A percentile compares a stretch with the other conserved stretches of the same genome.
phyloP scores from a whole-genome alignment of 2,329 filamentous ascomycete species.

The Cercospora beticola region DNA sequence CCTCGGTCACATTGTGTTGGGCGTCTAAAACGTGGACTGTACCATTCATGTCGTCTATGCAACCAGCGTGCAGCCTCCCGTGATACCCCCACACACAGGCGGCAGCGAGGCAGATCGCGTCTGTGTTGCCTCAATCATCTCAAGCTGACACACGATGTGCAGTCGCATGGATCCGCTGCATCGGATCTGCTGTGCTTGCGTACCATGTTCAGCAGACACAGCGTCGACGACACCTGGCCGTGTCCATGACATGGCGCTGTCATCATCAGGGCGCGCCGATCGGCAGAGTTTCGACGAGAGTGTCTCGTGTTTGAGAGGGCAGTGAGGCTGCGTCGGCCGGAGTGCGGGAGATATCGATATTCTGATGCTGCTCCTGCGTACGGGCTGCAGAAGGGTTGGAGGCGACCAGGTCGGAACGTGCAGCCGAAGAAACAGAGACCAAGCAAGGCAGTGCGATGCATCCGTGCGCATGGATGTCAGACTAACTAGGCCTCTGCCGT shows the following conservation, averaged over 20 bases:
- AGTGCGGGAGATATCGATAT: not conserved
- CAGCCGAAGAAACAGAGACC: conserved; percentile 3
- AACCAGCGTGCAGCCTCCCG: not conserved
- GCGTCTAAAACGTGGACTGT: not conserved
- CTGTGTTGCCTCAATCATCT: conserved; percentile 13
- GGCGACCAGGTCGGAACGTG: not conserved
- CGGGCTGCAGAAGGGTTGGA: not conserved
- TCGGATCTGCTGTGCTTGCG: conserved; percentile 8
- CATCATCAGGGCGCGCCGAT: not conserved
- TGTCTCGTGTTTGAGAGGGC: not conserved
- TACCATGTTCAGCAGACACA: not conserved
- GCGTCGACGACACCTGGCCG: not conserved
- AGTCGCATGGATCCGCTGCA: conserved; percentile 16
- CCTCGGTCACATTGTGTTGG: not conserved
- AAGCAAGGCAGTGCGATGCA: not conserved
- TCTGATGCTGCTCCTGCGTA: not conserved
- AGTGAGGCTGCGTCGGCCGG: not conserved
- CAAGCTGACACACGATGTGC: conserved; percentile 8
- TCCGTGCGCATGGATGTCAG: not conserved
- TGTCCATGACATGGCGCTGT: not conserved
- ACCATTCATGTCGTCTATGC: not conserved
- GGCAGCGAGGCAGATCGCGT: conserved; percentile 8
- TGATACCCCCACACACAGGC: not conserved
- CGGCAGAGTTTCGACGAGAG: not conserved
- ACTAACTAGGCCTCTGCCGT: not conserved